Evolutionary conservation across 768 basidiomycete species (phyloP).

Genomic region (Gymnopilus junonius): DNA sequence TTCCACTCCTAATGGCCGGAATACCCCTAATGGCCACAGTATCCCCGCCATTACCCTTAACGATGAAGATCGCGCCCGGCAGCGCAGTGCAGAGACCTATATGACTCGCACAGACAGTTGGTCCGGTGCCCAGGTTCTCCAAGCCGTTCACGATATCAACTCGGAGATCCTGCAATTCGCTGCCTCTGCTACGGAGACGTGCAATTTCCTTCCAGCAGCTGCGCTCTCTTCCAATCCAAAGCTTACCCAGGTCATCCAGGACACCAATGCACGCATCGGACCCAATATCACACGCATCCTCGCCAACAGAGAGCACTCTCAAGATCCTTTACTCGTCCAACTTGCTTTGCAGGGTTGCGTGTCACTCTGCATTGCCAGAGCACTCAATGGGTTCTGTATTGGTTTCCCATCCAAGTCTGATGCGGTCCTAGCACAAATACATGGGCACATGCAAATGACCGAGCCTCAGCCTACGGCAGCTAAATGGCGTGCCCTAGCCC

Average conservation of each 20-base stretch:
- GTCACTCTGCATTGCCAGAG: conserved; percentile 66
- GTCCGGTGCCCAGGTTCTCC: conserved; percentile 80
- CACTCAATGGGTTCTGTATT: conserved; percentile 73
- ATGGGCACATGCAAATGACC: conserved; percentile 54
- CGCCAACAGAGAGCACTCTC: conserved; percentile 66
- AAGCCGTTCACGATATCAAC: conserved; percentile 80
- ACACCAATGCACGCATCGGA: conserved; percentile 67
- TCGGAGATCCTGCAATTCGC: conserved; percentile 83
- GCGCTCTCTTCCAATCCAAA: conserved; percentile 38
- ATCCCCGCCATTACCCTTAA: not conserved
- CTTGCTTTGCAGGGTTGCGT: conserved; percentile 76
- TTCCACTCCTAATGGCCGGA: not conserved
- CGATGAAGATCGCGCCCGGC: conserved; percentile 59
- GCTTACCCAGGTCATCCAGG: conserved; percentile 57
- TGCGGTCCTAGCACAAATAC: conserved; percentile 63
- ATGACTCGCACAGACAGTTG: conserved; percentile 75
- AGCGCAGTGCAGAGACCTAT: conserved; percentile 64
- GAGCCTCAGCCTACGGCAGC: conserved; percentile 81
- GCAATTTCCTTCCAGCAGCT: conserved; percentile 51
- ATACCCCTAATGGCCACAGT: conserved; percentile 5
- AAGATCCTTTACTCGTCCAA: conserved; percentile 78
- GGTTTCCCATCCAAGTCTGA: conserved; percentile 76
- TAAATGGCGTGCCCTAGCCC: conserved; percentile 77
- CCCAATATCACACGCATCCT: conserved; percentile 63
- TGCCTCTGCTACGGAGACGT: conserved; percentile 73